Percentiles rank a stretch among this genome's conserved stretches.
Conservation (phyloP, 495 filamentous ascomycete genomes). For the Hypoxylon intermedium region DNA sequence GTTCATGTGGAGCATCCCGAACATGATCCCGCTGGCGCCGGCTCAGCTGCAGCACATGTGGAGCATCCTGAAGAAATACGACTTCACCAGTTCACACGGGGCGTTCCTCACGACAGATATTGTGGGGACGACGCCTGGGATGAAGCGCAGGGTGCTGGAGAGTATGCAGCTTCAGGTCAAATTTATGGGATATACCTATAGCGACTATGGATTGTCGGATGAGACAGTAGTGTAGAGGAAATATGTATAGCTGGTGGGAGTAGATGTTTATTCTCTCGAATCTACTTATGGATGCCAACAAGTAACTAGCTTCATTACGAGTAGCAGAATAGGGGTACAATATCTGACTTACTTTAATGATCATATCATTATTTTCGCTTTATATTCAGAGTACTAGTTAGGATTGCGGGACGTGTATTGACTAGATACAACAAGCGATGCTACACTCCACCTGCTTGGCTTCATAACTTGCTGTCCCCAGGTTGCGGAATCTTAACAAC, state of each 20-base stretch:
- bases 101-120: conserved; percentile 69
- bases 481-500: conserved; percentile 85
- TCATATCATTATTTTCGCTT: too few relatives aligned
- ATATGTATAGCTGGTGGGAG: too few relatives aligned
- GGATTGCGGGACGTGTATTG: too few relatives aligned
- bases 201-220: conserved; percentile 53
- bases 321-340: too few relatives aligned
- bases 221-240: too few relatives aligned
- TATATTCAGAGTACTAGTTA: too few relatives aligned
- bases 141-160: conserved; percentile 71
- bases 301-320: too few relatives aligned
- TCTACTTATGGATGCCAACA: too few relatives aligned
- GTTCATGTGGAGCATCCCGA: conserved; percentile 83
- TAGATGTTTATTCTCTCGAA: too few relatives aligned
- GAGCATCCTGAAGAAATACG: conserved; percentile 58
- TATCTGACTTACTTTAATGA: too few relatives aligned
- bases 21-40: conserved; percentile 76
- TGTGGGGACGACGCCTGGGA: conserved; percentile 47
- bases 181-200: conserved; percentile 61
- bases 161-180: conserved; percentile 76
- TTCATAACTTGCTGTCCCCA: conserved; percentile 59
- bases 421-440: too few relatives aligned
- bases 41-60: conserved; percentile 62
- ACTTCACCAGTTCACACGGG: conserved; percentile 70
- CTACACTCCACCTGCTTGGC: too few relatives aligned